Percentiles rank a stretch among this genome's conserved stretches.
Evolutionary conservation across 768 basidiomycete genomes (phyloP).

Genomic region (Lentinula guzmanii): DNA sequence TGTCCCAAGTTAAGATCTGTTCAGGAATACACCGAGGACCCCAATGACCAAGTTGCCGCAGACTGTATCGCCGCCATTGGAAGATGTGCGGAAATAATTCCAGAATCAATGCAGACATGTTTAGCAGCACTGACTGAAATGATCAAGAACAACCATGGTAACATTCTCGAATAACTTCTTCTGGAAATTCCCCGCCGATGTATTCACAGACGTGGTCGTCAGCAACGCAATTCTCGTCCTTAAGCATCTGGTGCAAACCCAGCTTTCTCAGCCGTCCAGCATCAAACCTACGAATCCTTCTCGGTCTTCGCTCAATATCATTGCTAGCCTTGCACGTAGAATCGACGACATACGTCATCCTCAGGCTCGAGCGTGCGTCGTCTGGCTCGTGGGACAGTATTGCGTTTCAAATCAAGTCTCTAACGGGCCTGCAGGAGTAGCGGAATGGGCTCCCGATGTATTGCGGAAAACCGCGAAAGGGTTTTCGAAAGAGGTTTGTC

Average conservation of each 20-base stretch:
- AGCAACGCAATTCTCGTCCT: slow-evolving; percentile 80
- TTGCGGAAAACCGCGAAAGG: slow-evolving; percentile 72
- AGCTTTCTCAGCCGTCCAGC: slow-evolving; percentile 26
- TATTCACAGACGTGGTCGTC: slow-evolving; percentile 59
- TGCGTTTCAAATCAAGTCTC: slow-evolving; percentile 35
- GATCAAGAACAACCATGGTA: slow-evolving; percentile 74
- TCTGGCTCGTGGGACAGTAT: slow-evolving; percentile 94
- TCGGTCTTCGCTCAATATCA: slow-evolving; percentile 53
- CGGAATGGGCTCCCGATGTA: slow-evolving; percentile 84
- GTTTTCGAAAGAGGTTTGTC: slow-evolving; percentile 63
- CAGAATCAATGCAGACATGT: slow-evolving; percentile 66
- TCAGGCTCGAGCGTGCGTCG: slow-evolving; percentile 78
- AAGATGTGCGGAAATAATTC: slow-evolving; percentile 59
- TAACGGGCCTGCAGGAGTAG: slow-evolving; percentile 49
- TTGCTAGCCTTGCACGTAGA: slow-evolving; percentile 70
- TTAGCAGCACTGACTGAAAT: slow-evolving; percentile 71
- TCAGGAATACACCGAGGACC: slow-evolving; percentile 80
- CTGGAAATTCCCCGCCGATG: not conserved
- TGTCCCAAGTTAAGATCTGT: not conserved
- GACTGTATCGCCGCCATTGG: slow-evolving; percentile 79
- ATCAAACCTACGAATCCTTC: slow-evolving; percentile 11
- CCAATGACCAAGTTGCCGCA: slow-evolving; percentile 63
- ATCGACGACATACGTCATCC: slow-evolving; percentile 78
- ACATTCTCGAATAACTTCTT: slow-evolving; percentile 14
- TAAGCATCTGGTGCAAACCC: slow-evolving; percentile 75